Percentiles rank a stretch among this genome's conserved stretches.
phyloP scores from a whole-genome alignment of 139 green algal genomes.

The Nannochloris sp. region DNA sequence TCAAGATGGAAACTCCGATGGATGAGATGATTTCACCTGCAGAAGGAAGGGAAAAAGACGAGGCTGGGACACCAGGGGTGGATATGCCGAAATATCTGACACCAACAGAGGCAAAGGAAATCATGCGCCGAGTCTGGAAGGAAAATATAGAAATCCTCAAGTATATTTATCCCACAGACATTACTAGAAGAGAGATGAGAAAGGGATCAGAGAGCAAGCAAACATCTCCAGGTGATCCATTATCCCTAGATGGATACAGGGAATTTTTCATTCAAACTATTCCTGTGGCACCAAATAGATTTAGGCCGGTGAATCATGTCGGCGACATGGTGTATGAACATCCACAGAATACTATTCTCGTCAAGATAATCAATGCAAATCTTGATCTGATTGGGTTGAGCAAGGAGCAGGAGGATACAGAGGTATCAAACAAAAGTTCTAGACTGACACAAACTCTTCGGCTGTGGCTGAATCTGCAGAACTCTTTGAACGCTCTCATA shows the following conservation, averaged over 20 bases:
- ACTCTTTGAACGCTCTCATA: slow-evolving; percentile 71
- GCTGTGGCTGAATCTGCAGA: slow-evolving; percentile 78
- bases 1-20: slow-evolving; percentile 1
- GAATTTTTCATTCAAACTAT: slow-evolving; percentile 87
- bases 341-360: slow-evolving; percentile 75
- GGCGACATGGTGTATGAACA: slow-evolving; percentile 75
- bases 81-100: slow-evolving; percentile 58
- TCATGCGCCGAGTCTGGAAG: slow-evolving; percentile 67
- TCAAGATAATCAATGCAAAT: slow-evolving; percentile 65
- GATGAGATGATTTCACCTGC: neutral
- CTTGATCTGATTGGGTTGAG: slow-evolving; percentile 43
- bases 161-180: slow-evolving; percentile 48
- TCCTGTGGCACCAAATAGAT: slow-evolving; percentile 76
- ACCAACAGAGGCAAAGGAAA: slow-evolving; percentile 57
- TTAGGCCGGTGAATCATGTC: slow-evolving; percentile 62
- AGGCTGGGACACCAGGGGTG: slow-evolving; percentile 9
- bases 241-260: slow-evolving; percentile 29
- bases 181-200: slow-evolving; percentile 14
- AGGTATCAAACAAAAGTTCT: neutral
- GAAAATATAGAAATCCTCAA: slow-evolving; percentile 53
- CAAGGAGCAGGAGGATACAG: neutral
- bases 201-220: neutral
- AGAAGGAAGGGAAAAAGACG: neutral
- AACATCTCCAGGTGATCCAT: neutral
- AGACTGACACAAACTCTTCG: slow-evolving; percentile 31